A percentile compares a stretch with the other conserved stretches of the same genome.
phyloP scores from a whole-genome alignment of 805 yeast genomes.

The Ogataea nitratoaversa region DNA sequence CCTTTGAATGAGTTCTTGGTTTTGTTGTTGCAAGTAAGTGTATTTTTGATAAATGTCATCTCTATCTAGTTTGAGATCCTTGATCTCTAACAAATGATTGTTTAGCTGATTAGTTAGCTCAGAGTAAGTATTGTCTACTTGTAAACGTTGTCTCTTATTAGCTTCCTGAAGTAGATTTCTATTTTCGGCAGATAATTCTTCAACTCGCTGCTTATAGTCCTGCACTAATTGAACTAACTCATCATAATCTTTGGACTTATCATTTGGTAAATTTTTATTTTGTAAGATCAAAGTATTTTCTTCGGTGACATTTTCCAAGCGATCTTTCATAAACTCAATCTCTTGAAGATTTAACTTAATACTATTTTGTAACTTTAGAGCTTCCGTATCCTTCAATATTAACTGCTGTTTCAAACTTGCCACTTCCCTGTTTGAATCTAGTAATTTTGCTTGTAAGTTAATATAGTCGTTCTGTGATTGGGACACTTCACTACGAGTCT shows the following conservation, averaged over 20 bases:
- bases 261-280: conserved; percentile 9
- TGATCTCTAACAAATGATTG: conserved; percentile 1
- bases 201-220: conserved; percentile 50
- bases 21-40: neutral
- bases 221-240: conserved; percentile 46
- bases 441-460: conserved; percentile 10
- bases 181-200: conserved; percentile 32
- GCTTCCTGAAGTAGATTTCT: conserved; percentile 17
- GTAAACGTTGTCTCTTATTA: conserved; percentile 3
- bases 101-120: conserved; percentile 3
- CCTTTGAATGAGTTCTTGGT: neutral
- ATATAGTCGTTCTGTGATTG: conserved; percentile 9
- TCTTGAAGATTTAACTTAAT: conserved; percentile 16
- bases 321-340: conserved; percentile 16
- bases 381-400: conserved; percentile 8
- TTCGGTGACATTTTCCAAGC: conserved; percentile 13
- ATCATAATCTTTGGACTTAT: conserved; percentile 24
- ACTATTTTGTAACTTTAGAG: conserved; percentile 12
- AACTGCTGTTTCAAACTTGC: conserved; percentile 2
- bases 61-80: conserved; percentile 2
- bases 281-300: conserved; percentile 13
- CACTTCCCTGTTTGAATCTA: conserved; percentile 6
- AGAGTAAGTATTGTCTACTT: neutral
- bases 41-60: neutral
- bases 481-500: conserved; percentile 6